Base-by-base conservation (phyloP, 441 rosid genomes). In the Erysimum cheiri region DNA sequence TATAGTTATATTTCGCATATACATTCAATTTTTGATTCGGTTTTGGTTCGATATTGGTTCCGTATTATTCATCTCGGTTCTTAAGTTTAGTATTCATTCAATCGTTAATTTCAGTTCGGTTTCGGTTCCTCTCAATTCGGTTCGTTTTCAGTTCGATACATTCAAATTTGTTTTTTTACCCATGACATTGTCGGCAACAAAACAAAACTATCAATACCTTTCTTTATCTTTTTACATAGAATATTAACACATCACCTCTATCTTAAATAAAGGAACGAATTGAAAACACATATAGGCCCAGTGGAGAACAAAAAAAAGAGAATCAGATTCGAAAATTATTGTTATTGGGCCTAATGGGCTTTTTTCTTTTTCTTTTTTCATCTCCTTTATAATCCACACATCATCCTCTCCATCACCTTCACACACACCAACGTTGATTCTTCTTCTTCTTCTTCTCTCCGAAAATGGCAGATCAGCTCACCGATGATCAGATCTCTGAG, bases 401-500 rank as follows among this genome's bases (percentile, higher is more conserved):
- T n/a, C 66, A 31, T 48, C 15, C 17, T 7, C 36, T 26, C 22
- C 12, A 39, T 57, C 57, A 22, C 36, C 62, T 33, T 33, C 4
- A 35, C 48, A 65, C 53, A 48, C 33, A 4, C 44, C 46, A 62
- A 62, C 70, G 39, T 71, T 55, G 64, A 36, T 67, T 13, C 13
- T 11, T 19, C 50, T 44, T 35, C 37, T 33, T 6, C 47, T 40
- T 35, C 37, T 8, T 9, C 9, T 31, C 13, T 39, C 8, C 24
- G 33, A 49, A 37, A 48, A 75, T 75, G 79, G 75, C 75, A 17
- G 79, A 75, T 70, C 79, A 75, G 75, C 79, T 75, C 19, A 57
- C 79, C 41, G 75, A 75, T 63, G 79, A 75, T 36, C 79, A 75
- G 79, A 75, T 75, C 79, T 75, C 79, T 2, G 79, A 75, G 67